phyloP scores from a whole-genome alignment of 73 alveolate genomes.

The Tetrahymena thermophila region DNA sequence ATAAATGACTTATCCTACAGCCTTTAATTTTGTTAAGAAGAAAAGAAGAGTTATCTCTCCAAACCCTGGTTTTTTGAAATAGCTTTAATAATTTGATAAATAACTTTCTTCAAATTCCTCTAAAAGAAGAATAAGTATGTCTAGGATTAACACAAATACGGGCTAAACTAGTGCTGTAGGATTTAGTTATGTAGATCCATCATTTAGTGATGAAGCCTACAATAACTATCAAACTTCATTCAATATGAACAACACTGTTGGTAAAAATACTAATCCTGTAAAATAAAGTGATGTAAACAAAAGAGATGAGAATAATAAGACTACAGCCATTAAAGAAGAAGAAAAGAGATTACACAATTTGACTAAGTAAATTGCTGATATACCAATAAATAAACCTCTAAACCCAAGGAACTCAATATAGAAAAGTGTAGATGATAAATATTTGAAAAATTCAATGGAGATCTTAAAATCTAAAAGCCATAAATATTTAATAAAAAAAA shows the following conservation, averaged over 20 bases:
- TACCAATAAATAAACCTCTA: not conserved
- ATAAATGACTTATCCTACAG: constrained; percentile 64
- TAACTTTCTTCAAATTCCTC: not conserved
- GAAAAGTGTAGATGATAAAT: not conserved
- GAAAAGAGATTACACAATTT: not conserved
- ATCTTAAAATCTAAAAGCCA: not conserved
- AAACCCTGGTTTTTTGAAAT: constrained; percentile 74
- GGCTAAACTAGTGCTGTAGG: not conserved
- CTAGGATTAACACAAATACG: not conserved
- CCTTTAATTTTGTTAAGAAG: constrained; percentile 68
- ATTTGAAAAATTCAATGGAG: not conserved
- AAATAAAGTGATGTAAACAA: not conserved
- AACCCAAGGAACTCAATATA: not conserved
- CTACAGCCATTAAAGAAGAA: not conserved
- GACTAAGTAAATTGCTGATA: not conserved
- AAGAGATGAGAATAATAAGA: not conserved
- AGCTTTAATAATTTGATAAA: constrained; percentile 71
- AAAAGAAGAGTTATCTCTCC: constrained; percentile 82
- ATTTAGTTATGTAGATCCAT: not conserved
- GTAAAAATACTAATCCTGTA: not conserved
- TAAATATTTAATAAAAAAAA: not conserved
- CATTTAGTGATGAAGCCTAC: not conserved
- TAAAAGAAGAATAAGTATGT: not conserved
- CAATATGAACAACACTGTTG: not conserved
- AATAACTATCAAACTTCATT: not conserved